phyloP scores from a whole-genome alignment of 768 basidiomycete genomes.

The Kwoniella newhampshirensis region DNA sequence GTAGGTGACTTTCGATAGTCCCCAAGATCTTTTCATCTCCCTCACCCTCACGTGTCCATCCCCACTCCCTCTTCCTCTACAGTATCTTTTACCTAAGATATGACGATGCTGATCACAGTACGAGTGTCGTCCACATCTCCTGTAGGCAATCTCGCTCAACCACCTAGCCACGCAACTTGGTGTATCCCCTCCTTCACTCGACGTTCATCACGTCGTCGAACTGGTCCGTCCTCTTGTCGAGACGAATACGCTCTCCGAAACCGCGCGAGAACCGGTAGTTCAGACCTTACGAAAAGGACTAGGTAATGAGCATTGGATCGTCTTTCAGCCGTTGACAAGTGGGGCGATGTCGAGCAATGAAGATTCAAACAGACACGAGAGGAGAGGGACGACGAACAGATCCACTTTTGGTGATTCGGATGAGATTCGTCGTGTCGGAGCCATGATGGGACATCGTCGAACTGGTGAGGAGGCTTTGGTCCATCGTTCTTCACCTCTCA shows the following conservation, averaged over 20 bases:
- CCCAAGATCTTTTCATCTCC: too few species aligned
- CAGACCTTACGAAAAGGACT: constrained; percentile 4
- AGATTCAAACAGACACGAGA: background rate
- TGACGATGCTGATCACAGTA: too few species aligned
- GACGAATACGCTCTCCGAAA: background rate
- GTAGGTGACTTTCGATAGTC: constrained; percentile 2
- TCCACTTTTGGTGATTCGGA: background rate
- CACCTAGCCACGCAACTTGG: background rate
- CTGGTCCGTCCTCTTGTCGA: background rate
- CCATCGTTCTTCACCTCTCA: background rate
- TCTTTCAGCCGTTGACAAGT: constrained; percentile 1
- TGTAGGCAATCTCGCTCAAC: constrained; percentile 15
- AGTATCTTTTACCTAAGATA: too few species aligned
- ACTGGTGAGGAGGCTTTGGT: background rate
- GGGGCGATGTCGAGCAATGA: background rate
- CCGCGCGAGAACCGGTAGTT: background rate
- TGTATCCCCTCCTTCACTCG: background rate
- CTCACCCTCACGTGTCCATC: too few species aligned
- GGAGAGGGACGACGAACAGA: background rate
- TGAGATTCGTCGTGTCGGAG: background rate
- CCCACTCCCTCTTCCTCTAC: too few species aligned
- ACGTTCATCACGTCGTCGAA: background rate
- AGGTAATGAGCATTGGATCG: constrained; percentile 17
- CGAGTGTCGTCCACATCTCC: background rate
- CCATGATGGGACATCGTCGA: background rate